Conservation (phyloP, 768 basidiomycete genomes). For the Mrakia hoshinonis region DNA sequence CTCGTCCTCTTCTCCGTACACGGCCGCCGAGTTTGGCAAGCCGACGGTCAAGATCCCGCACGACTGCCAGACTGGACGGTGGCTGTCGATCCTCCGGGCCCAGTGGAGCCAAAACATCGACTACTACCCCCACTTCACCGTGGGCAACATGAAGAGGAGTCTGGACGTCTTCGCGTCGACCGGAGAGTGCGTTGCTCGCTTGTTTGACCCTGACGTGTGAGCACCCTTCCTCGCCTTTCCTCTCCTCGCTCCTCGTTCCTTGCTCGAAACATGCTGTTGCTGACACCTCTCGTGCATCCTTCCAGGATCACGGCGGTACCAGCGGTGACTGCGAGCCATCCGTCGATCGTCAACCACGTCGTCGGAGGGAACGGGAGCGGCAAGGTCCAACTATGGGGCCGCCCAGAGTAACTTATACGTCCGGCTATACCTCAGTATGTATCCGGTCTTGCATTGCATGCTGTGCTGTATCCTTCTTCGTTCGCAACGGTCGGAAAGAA, state of each 20-base stretch:
- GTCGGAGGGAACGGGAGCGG: conserved; percentile 42
- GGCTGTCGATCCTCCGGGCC: conserved; percentile 44
- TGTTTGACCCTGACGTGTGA: conserved; percentile 35
- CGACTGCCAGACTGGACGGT: conserved; percentile 44
- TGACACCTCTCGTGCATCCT: conserved; percentile 6
- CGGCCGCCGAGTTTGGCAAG: conserved; percentile 11
- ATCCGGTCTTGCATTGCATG: too few relatives aligned
- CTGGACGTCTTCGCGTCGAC: conserved; percentile 40
- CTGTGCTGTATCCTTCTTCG: too few relatives aligned
- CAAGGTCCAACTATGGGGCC: conserved; percentile 38
- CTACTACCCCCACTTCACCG: conserved; percentile 18
- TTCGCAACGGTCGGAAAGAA: too few relatives aligned
- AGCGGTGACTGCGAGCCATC: conserved; percentile 43
- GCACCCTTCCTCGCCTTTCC: background rate
- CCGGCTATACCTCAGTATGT: too few relatives aligned
- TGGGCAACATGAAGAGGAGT: conserved; percentile 43
- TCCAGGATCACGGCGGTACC: conserved; percentile 41
- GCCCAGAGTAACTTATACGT: background rate
- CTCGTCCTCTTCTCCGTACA: conserved; percentile 7
- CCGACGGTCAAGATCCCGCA: conserved; percentile 34
- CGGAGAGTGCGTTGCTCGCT: conserved; percentile 37
- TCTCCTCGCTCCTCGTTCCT: background rate
- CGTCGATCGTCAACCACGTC: conserved; percentile 37
- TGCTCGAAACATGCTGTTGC: too few relatives aligned
- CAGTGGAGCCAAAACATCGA: conserved; percentile 40